phyloP scores from a whole-genome alignment of 2,329 filamentous ascomycete genomes.

The Tolypocladium inflatum region DNA sequence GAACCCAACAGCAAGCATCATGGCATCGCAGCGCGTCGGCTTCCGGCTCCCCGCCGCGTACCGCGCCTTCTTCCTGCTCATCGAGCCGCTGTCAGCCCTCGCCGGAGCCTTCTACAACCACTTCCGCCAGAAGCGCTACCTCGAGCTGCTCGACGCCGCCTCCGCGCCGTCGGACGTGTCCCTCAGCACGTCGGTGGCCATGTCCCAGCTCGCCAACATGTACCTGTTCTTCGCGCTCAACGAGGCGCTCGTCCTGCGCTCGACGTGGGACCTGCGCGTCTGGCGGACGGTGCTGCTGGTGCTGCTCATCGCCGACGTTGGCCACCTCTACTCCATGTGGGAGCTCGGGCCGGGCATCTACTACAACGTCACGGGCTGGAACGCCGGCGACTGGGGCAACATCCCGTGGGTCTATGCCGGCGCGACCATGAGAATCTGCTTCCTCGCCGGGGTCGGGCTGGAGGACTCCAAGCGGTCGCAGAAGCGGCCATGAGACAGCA shows the following conservation, averaged over 20 bases:
- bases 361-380: conserved; percentile 54
- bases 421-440: conserved; percentile 48
- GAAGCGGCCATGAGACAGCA: conserved; percentile 6
- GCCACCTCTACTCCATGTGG: conserved; percentile 60
- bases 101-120: conserved; percentile 43
- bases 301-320: conserved; percentile 65
- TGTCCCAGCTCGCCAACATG: conserved; percentile 69
- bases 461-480: conserved; percentile 15
- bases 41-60: conserved; percentile 51
- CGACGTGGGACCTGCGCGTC: conserved; percentile 56
- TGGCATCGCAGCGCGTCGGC: conserved; percentile 19
- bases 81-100: conserved; percentile 52
- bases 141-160: conserved; percentile 50
- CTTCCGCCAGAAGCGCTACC: conserved; percentile 45
- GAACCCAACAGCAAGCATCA: conserved; percentile 1
- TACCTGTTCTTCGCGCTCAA: conserved; percentile 71
- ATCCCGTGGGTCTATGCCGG: conserved; percentile 62
- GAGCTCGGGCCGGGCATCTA: conserved; percentile 52
- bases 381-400: conserved; percentile 59
- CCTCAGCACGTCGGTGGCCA: conserved; percentile 52
- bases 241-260: conserved; percentile 65
- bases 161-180: conserved; percentile 38
- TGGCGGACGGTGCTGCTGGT: conserved; percentile 60
- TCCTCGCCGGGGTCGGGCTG: conserved; percentile 48
- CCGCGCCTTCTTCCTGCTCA: conserved; percentile 63